Evolutionary conservation across 331 rosid genomes (phyloP).

Genomic region (Erythrophleum ivorense): DNA sequence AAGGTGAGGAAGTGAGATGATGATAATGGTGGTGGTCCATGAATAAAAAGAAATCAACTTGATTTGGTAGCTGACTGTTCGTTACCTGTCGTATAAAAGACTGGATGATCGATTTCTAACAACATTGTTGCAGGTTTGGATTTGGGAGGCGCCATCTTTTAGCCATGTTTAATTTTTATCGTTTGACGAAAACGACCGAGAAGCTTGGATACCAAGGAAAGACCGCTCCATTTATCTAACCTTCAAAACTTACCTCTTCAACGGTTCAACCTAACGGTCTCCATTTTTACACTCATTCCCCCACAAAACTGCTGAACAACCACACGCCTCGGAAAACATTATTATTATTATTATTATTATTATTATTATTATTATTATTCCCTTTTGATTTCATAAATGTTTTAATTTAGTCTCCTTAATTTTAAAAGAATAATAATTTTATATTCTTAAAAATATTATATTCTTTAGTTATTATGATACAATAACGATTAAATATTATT

Average conservation of each 20-base stretch:
- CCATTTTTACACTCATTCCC: not conserved
- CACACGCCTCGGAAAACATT: not conserved
- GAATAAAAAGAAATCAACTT: slow-evolving; percentile 11
- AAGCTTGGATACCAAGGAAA: not conserved
- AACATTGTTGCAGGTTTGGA: slow-evolving; percentile 26
- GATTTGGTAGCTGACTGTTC: slow-evolving; percentile 63
- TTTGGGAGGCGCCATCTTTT: slow-evolving; percentile 36
- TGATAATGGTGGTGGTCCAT: not conserved
- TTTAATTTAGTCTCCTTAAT: not conserved
- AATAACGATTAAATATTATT: too few relatives aligned
- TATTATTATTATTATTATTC: too few relatives aligned
- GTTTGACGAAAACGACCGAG: not conserved
- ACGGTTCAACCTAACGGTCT: slow-evolving; percentile 53
- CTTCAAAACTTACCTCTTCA: slow-evolving; percentile 46
- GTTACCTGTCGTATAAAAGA: slow-evolving; percentile 41
- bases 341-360: not conserved
- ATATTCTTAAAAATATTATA: too few relatives aligned
- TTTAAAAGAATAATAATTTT: not conserved
- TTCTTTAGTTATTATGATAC: too few relatives aligned
- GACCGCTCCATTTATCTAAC: slow-evolving; percentile 53
- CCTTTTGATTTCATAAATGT: not conserved
- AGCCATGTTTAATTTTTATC: not conserved
- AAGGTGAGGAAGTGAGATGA: not conserved
- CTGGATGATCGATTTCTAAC: slow-evolving; percentile 19
- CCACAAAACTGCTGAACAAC: too few relatives aligned